phyloP scores from a whole-genome alignment of 2,329 filamentous ascomycete species.

The Colletotrichum sp. region DNA sequence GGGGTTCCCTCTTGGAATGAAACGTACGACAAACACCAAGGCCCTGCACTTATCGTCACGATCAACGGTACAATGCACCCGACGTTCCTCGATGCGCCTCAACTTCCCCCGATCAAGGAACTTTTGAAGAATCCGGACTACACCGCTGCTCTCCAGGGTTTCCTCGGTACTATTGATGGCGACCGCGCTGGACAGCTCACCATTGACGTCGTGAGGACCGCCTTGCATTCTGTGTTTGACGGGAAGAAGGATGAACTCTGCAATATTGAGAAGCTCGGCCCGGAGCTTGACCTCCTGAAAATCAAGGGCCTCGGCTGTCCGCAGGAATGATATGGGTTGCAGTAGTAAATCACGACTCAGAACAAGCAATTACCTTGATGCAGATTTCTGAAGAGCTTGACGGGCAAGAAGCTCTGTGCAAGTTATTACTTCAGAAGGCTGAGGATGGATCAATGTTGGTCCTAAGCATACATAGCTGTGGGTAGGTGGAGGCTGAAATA shows the following conservation, averaged over 20 bases:
- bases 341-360: neutral
- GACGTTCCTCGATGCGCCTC: slow-evolving; percentile 31
- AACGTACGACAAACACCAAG: slow-evolving; percentile 30
- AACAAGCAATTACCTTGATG: neutral
- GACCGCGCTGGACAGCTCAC: neutral
- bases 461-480: neutral
- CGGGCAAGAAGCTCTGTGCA: neutral
- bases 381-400: neutral
- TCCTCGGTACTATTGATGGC: neutral
- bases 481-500: neutral
- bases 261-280: neutral
- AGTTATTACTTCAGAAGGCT: neutral
- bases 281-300: neutral
- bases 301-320: neutral
- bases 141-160: neutral
- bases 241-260: neutral
- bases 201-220: neutral
- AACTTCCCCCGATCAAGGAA: neutral
- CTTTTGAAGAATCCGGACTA: neutral
- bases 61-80: slow-evolving; percentile 31
- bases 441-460: neutral
- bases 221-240: neutral
- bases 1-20: slow-evolving; percentile 34
- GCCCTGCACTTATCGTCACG: slow-evolving; percentile 26
- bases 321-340: neutral